Evolutionary conservation across 805 yeast species (phyloP).

Genomic region (Hanseniaspora taiwanica): DNA sequence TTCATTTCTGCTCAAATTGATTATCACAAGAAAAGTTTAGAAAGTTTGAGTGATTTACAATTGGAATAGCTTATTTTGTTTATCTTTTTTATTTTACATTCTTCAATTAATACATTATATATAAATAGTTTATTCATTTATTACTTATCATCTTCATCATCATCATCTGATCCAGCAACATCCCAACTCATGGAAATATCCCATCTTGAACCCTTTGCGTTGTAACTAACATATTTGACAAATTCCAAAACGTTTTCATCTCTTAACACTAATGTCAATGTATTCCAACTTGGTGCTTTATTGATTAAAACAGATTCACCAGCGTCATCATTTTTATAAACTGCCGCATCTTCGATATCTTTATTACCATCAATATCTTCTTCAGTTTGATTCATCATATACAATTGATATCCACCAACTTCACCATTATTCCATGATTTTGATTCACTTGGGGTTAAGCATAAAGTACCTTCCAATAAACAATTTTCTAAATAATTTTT

Average conservation of each 20-base stretch:
- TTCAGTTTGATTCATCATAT: constrained; percentile 52
- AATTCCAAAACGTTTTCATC: constrained; percentile 83
- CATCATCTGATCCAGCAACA: constrained; percentile 31
- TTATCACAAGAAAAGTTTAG: constrained; percentile 41
- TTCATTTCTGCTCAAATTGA: constrained; percentile 69
- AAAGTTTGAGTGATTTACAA: constrained; percentile 1
- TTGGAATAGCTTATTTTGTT: neutral
- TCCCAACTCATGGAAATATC: constrained; percentile 76
- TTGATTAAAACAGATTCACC: constrained; percentile 71
- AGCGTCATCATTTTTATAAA: constrained; percentile 41
- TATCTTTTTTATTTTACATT: neutral
- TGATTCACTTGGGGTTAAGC: constrained; percentile 54
- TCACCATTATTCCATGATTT: constrained; percentile 82
- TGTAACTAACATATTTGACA: constrained; percentile 78
- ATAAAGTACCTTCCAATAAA: constrained; percentile 65
- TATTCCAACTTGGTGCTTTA: constrained; percentile 75
- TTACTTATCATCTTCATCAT: constrained; percentile 11
- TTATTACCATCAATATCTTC: constrained; percentile 33
- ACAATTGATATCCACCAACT: constrained; percentile 85
- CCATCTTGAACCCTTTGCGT: constrained; percentile 88
- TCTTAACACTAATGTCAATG: constrained; percentile 59
- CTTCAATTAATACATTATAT: neutral
- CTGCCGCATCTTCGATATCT: constrained; percentile 67
- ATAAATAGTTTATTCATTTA: constrained; percentile 5
- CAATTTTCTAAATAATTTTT: constrained; percentile 31